phyloP scores from a whole-genome alignment of 2,329 filamentous ascomycete genomes.

The Alternaria tenuissima region DNA sequence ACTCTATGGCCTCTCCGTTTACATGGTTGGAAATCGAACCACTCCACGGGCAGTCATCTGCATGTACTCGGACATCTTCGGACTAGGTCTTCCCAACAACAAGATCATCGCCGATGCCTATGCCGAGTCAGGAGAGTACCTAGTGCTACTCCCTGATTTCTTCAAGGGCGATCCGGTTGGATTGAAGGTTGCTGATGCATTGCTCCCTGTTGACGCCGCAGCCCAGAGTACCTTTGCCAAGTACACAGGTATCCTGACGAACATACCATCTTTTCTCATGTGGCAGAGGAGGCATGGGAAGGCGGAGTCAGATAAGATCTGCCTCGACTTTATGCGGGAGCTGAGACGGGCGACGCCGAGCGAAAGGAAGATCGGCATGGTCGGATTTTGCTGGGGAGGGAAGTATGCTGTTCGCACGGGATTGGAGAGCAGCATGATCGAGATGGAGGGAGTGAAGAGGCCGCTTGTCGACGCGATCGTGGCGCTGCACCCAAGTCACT shows the following conservation, averaged over 20 bases:
- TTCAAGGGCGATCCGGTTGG: slow-evolving; percentile 33
- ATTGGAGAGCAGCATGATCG: slow-evolving; percentile 44
- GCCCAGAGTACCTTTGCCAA: slow-evolving; percentile 48
- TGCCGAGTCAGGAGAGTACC: slow-evolving; percentile 28
- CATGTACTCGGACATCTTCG: slow-evolving; percentile 38
- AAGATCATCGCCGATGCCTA: slow-evolving; percentile 37
- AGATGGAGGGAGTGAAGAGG: slow-evolving; percentile 44
- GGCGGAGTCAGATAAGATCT: slow-evolving; percentile 42
- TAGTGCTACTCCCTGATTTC: slow-evolving; percentile 38
- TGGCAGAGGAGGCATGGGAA: slow-evolving; percentile 47
- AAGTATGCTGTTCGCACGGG: slow-evolving; percentile 28
- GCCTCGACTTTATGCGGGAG: slow-evolving; percentile 45
- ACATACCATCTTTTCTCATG: slow-evolving; percentile 26
- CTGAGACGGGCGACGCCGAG: slow-evolving; percentile 42
- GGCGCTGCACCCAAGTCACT: slow-evolving; percentile 50
- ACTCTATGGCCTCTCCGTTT: slow-evolving; percentile 34
- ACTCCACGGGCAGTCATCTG: slow-evolving; percentile 30
- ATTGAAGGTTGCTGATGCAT: slow-evolving; percentile 43
- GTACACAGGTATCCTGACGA: slow-evolving; percentile 52
- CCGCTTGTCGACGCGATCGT: slow-evolving; percentile 51
- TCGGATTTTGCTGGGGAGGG: slow-evolving; percentile 52
- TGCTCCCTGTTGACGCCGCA: slow-evolving; percentile 48
- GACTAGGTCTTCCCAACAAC: slow-evolving; percentile 35
- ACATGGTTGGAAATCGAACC: slow-evolving; percentile 28
- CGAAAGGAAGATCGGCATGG: slow-evolving; percentile 41